phyloP scores from a whole-genome alignment of 2,329 filamentous ascomycete genomes.

The Graphilbum fragrans region DNA sequence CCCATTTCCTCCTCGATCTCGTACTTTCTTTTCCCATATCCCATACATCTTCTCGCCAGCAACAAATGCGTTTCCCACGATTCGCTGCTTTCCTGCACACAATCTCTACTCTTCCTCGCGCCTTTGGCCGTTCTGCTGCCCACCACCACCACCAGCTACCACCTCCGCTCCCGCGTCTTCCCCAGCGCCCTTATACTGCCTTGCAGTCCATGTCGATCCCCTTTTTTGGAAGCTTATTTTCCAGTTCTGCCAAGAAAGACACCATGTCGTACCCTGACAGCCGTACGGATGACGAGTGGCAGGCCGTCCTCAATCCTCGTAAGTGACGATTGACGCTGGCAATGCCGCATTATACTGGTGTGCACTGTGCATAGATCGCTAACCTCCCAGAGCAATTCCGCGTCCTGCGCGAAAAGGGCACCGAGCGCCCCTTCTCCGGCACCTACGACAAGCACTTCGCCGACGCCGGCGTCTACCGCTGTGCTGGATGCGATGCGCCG shows the following conservation, averaged over 20 bases:
- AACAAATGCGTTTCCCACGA: conserved; percentile 32
- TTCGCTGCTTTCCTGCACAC: conserved; percentile 32
- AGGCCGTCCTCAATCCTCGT: conserved; percentile 59
- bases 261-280: conserved; percentile 66
- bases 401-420: conserved; percentile 83
- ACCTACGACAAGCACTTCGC: conserved; percentile 82
- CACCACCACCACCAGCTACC: conserved; percentile 16
- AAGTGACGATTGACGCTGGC: conserved; percentile 10
- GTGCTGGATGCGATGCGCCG: conserved; percentile 74
- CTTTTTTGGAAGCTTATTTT: conserved; percentile 67
- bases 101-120: conserved; percentile 31
- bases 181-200: conserved; percentile 22
- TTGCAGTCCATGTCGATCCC: conserved; percentile 58
- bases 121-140: conserved; percentile 27
- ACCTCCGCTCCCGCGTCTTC: no score
- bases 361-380: no score
- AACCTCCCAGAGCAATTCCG: conserved; percentile 73
- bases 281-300: conserved; percentile 77
- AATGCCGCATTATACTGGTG: not conserved
- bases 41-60: not conserved
- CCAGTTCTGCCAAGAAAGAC: conserved; percentile 35
- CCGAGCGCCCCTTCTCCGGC: conserved; percentile 68
- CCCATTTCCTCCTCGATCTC: no score
- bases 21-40: not conserved
- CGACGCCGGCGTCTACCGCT: conserved; percentile 66